phyloP scores from a whole-genome alignment of 257 asterid genomes.

The Capsicum chinense region DNA sequence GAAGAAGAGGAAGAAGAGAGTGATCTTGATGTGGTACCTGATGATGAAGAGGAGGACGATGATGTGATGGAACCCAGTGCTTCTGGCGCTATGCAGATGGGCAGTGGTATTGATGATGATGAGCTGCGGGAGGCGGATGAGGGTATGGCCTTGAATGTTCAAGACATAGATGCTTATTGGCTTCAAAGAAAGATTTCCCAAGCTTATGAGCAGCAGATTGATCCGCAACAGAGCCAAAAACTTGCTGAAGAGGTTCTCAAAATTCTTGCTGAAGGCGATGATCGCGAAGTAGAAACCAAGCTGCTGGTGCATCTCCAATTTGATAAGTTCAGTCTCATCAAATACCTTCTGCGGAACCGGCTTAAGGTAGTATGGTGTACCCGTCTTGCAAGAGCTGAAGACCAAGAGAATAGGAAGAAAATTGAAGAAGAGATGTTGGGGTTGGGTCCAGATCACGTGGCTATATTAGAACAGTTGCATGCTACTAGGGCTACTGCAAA shows the following conservation, averaged over 20 bases:
- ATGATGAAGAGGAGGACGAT: conserved; percentile 51
- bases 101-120: conserved; percentile 49
- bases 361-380: conserved; percentile 56
- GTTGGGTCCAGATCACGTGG: conserved; percentile 46
- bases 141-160: conserved; percentile 53
- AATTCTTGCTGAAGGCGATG: conserved; percentile 51
- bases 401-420: conserved; percentile 43
- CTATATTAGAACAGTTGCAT: conserved; percentile 51
- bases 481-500: conserved; percentile 54
- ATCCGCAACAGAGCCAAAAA: conserved; percentile 52
- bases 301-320: conserved; percentile 47
- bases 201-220: conserved; percentile 52
- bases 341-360: conserved; percentile 49
- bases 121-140: conserved; percentile 44
- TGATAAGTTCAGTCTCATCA: conserved; percentile 46
- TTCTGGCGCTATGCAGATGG: conserved; percentile 53
- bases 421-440: conserved; percentile 50
- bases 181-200: conserved; percentile 55
- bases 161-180: conserved; percentile 58
- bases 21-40: conserved; percentile 48
- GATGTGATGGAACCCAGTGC: conserved; percentile 38
- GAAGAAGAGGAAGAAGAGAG: conserved; percentile 56
- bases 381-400: conserved; percentile 55
- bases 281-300: conserved; percentile 50
- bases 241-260: conserved; percentile 54